Base-by-base conservation (phyloP, 208 protist species). In the Leishmania tropica region DNA sequence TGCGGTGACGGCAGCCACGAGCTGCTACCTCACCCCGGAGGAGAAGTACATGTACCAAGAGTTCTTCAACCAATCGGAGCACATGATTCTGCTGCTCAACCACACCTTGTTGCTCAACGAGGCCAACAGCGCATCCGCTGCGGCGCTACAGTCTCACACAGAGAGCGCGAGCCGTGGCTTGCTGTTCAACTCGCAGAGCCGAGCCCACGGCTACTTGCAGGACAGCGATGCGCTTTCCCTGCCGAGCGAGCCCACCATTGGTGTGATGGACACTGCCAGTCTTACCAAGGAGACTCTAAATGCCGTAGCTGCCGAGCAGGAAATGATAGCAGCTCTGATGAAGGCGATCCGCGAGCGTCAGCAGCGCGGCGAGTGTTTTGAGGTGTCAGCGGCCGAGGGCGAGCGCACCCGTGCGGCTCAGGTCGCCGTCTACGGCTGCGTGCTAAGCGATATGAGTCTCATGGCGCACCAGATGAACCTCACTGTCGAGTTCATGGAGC, bases 11-110 rank as follows among this genome's bases (percentile, higher is more conserved):
- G 86, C 81, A 17, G 91, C 89, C 53, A 91, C 89, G 28, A 97
- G 87, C 83, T 89, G 87, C 72, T 96, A 94, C 84, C 88, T 97
- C 7, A 91, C 83, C 5, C 7, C 85, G 4, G 92, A 96, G 86
- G 94, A 97, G 80, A 96, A 95, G 89, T 96, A 94, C 82, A 87
- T 88, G 84, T 97, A 95, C 81, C 94, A 97, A 85, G 92, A 96
- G 88, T 92, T 90, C 68, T 95, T 92, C 85, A 96, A 96, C 75
- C 89, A 96, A 80, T 91, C 94, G 37, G 92, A 97, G 85, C 92
- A 97, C 86, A 81, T 89, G 70, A 51, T 97, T 40, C 81, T 90
- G 35, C 77, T 94, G 78, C 82, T 96, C 42, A 87, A 92, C 78
- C 92, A 96, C 68, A 84, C 90, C 1, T 47, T 85, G 53, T 85